phyloP scores from a whole-genome alignment of 192 early-diverging fungal species.

The Backusella luteola region DNA sequence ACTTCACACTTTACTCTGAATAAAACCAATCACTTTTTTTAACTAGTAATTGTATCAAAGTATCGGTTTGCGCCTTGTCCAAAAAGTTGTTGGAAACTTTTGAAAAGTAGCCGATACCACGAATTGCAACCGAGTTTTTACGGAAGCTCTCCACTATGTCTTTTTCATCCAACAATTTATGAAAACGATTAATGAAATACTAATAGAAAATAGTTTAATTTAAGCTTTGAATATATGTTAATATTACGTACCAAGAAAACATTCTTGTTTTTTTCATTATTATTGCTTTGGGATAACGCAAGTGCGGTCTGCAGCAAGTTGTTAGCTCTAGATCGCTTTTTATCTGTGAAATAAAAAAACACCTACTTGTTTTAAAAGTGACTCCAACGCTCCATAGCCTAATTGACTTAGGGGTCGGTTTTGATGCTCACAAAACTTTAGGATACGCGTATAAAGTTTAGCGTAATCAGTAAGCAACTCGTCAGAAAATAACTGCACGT shows the following conservation, averaged over 20 bases:
- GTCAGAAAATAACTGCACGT: conserved; percentile 33
- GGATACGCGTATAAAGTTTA: conserved; percentile 30
- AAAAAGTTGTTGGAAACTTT: conserved; percentile 52
- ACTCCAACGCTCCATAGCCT: conserved; percentile 38
- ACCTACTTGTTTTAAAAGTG: conserved; percentile 35
- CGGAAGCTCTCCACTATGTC: conserved; percentile 34
- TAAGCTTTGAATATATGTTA: background rate
- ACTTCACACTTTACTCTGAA: conserved; percentile 44
- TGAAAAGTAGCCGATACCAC: conserved; percentile 69
- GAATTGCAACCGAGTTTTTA: conserved; percentile 63
- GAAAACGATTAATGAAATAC: conserved; percentile 51
- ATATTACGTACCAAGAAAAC: background rate
- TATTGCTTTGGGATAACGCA: background rate
- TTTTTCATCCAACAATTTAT: conserved; percentile 37
- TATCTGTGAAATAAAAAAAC: background rate
- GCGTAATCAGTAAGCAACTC: conserved; percentile 31
- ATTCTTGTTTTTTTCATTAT: background rate
- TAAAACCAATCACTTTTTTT: conserved; percentile 49
- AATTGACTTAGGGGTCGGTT: conserved; percentile 33
- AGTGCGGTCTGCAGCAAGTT: background rate
- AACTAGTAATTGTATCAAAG: conserved; percentile 46
- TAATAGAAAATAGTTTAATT: background rate
- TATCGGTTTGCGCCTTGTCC: conserved; percentile 39
- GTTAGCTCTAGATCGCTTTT: background rate
- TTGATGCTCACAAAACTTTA: conserved; percentile 33